Evolutionary conservation across 768 basidiomycete species (phyloP).

Genomic region (Brasilioporus rufonigricans): DNA sequence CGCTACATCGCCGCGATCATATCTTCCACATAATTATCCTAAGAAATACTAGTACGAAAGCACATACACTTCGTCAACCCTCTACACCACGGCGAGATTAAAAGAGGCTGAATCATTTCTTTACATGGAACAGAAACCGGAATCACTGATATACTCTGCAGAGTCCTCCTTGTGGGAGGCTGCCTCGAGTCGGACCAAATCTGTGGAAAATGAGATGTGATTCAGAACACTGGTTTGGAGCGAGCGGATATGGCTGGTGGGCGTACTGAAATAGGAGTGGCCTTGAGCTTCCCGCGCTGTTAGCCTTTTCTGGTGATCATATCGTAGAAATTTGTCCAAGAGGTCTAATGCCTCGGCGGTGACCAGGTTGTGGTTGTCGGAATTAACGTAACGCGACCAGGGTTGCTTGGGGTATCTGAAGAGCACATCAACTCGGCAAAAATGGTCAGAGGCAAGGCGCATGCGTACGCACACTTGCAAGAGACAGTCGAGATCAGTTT

Average conservation of each 20-base stretch:
- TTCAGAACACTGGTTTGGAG: slow-evolving; percentile 9
- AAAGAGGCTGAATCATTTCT: background rate
- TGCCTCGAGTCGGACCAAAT: slow-evolving; percentile 48
- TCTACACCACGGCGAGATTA: background rate
- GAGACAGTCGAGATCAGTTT: slow-evolving; percentile 56
- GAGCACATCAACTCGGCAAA: background rate
- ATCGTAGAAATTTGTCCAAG: slow-evolving; percentile 62
- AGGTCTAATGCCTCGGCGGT: slow-evolving; percentile 65
- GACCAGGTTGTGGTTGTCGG: slow-evolving; percentile 56
- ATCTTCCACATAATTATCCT: slow-evolving; percentile 7
- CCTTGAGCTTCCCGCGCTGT: slow-evolving; percentile 66
- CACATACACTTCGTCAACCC: slow-evolving; percentile 6
- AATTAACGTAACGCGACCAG: slow-evolving; percentile 61
- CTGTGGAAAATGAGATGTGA: slow-evolving; percentile 32
- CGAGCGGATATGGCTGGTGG: slow-evolving; percentile 21
- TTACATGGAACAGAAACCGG: slow-evolving; percentile 46
- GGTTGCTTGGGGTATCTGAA: slow-evolving; percentile 57
- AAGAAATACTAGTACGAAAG: slow-evolving; percentile 6
- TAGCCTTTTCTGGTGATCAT: slow-evolving; percentile 67
- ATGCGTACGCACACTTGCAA: slow-evolving; percentile 41
- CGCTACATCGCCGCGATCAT: slow-evolving; percentile 16
- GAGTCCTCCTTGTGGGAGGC: slow-evolving; percentile 39
- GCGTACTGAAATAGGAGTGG: slow-evolving; percentile 62
- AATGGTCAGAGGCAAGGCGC: background rate
- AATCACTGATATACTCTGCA: slow-evolving; percentile 45